Evolutionary conservation across 2,329 filamentous ascomycete genomes (phyloP).

Genomic region (Apiospora kogelbergensis): DNA sequence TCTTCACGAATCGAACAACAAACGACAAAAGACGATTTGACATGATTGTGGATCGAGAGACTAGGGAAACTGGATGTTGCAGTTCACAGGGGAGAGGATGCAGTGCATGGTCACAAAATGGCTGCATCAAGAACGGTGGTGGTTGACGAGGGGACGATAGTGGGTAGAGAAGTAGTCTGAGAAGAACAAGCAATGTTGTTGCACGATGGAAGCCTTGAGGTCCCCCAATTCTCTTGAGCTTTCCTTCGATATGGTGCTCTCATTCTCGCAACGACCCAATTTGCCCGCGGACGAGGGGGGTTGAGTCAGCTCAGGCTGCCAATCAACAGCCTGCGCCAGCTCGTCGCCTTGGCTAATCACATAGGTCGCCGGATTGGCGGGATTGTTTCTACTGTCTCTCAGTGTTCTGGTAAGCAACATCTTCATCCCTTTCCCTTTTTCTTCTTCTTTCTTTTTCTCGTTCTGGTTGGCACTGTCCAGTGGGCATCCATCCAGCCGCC

Average conservation of each 20-base stretch:
- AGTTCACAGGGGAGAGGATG: constrained; percentile 5
- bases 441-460: neutral
- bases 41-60: constrained; percentile 8
- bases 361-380: neutral
- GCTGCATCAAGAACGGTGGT: constrained; percentile 8
- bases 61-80: constrained; percentile 5
- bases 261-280: constrained; percentile 4
- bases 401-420: constrained; percentile 6
- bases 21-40: constrained; percentile 8
- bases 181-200: constrained; percentile 18
- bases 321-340: neutral
- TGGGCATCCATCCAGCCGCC: neutral
- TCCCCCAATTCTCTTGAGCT: constrained; percentile 6
- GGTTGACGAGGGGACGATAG: constrained; percentile 12
- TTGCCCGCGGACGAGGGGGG: neutral
- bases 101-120: constrained; percentile 1
- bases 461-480: neutral
- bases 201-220: constrained; percentile 12
- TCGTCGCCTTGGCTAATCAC: neutral
- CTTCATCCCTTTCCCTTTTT: neutral
- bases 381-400: neutral
- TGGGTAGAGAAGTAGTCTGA: constrained; percentile 14
- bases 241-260: constrained; percentile 7
- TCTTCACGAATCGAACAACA: constrained; percentile 11
- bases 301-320: neutral